Evolutionary conservation across 2,329 filamentous ascomycete species (phyloP), one percentile per base, ranked within the genome.

Genomic region (Lachnellula occidentalis): DNA sequence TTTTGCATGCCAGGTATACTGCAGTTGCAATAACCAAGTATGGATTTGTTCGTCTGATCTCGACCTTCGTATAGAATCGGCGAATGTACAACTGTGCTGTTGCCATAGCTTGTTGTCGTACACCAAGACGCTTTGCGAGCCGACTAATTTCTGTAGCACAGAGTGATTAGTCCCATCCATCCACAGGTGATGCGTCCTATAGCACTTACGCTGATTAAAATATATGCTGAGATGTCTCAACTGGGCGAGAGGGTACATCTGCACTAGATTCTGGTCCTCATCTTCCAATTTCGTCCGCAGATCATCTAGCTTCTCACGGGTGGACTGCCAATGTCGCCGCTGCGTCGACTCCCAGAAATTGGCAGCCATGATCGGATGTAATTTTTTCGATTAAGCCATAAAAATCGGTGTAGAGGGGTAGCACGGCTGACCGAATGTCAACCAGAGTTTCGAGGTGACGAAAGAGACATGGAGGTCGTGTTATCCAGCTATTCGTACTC

Each of bases 321-420:
- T 86, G 72, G 95, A 96, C 54, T 90, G 87, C 94, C 94, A 99
- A 75, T 88, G 83, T 63, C 85, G 87, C 64, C 87, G 83, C 74
- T 99, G 94, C 24, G 90, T 94, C 53, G 94, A 97, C 61, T 90
- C 87, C 92, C 92, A 99, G 75, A 92, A 99, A 73, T 92, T 96
- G 69, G 92, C 62, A 39, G 59, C 61, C 62, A 74, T 65, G 42
- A 9, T 14, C 12, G 22, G 34, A 48, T 17, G 17, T 36, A 15
- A 9, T 7, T 12, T 17, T 21, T 11, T 31, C 27, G 27, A 41
- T 41, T 19, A 41, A 41, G 37, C 37, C 27, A 31, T 31, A 31
- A 11, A 12, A 31, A 31, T 31, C 9, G 9, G 27, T 31, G 27
- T 12, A 4, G 27, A 31, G 27, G 27, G 27, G 27, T 31, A 31